Base-by-base conservation (phyloP, 1,284 basidiomycete species). In the Ceratobasidium sp. region DNA sequence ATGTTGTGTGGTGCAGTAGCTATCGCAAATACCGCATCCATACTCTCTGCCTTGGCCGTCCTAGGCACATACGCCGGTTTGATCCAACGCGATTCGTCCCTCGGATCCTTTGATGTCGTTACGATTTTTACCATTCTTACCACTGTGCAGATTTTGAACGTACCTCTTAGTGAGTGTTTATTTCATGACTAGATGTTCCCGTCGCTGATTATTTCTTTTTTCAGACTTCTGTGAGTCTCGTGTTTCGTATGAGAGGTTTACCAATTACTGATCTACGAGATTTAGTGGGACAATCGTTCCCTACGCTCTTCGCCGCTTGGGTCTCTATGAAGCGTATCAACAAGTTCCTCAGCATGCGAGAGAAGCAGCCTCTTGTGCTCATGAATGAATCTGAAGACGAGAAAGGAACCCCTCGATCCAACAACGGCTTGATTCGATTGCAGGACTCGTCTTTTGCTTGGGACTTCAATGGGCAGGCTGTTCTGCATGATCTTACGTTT, bases 291-390 rank as follows among this genome's bases (percentile, higher is more conserved):
- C 79, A 77, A 48, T 71, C 67, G 29, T 73, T 80, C 48, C 80
- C 80, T 6, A 74, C 75, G 8, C 41, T 81, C 4, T 74, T 78
- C 4, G 80, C 80, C 22, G 77, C 79, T 3, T 78, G 73, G 53
- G 76, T 79, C 41, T 79, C 79, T 14, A 56, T 81, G 60, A 71
- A 76, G 64, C 77, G 80, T 1, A 79, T 81, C 50, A 75, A 77
- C 29, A 63, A 63, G 29, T 81, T 79, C 73, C 72, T 81, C 31
- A 27, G 29, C 24, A 59, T 73, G 33, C 71, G 75, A 19, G 76
- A 77, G 69, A 75, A 74, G 75, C 41, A 14, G 44, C 45, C 24
- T 19, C 24, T 64, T 27, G 45, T 24, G n/a, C 45, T 64, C 6
- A 64, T 64, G 27, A 31, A 31, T 15, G 47, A 63, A 47, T n/a